phyloP scores from a whole-genome alignment of 139 green algal genomes.

The Asterochloris erici region DNA sequence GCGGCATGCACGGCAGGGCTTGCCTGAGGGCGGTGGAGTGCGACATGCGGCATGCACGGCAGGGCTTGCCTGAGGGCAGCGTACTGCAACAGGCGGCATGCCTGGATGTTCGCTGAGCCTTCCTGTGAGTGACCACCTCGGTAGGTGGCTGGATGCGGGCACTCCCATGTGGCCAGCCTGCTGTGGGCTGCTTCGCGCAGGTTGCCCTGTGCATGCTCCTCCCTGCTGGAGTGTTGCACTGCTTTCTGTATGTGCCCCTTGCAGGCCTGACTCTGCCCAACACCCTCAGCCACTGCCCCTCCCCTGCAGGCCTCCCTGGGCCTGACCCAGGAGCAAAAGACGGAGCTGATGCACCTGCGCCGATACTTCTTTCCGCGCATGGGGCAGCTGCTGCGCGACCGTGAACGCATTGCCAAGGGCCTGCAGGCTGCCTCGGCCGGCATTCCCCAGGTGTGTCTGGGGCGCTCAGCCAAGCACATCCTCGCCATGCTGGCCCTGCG shows the following conservation, averaged over 20 bases:
- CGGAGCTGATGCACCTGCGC: conserved; percentile 13
- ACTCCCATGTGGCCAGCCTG: too few relatives aligned
- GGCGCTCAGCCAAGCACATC: too few relatives aligned
- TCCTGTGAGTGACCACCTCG: too few relatives aligned
- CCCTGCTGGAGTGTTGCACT: background rate
- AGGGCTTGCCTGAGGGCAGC: too few relatives aligned
- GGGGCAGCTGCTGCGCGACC: conserved; percentile 4
- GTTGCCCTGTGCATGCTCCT: background rate
- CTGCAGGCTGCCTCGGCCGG: background rate
- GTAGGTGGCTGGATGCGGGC: too few relatives aligned
- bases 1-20: background rate
- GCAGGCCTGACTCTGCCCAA: background rate
- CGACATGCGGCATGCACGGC: too few relatives aligned
- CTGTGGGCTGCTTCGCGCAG: too few relatives aligned
- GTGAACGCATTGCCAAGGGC: background rate
- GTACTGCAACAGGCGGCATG: too few relatives aligned
- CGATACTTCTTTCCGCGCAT: conserved; percentile 6
- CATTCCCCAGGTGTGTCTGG: too few relatives aligned
- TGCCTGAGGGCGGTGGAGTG: too few relatives aligned
- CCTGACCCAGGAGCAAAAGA: background rate
- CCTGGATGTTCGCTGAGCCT: too few relatives aligned
- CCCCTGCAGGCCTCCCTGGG: background rate
- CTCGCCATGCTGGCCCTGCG: too few relatives aligned
- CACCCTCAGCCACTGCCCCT: background rate
- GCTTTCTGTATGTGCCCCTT: background rate